Conservation (phyloP, 1,139 yeast species). For the Suhomyces wounanorum region DNA sequence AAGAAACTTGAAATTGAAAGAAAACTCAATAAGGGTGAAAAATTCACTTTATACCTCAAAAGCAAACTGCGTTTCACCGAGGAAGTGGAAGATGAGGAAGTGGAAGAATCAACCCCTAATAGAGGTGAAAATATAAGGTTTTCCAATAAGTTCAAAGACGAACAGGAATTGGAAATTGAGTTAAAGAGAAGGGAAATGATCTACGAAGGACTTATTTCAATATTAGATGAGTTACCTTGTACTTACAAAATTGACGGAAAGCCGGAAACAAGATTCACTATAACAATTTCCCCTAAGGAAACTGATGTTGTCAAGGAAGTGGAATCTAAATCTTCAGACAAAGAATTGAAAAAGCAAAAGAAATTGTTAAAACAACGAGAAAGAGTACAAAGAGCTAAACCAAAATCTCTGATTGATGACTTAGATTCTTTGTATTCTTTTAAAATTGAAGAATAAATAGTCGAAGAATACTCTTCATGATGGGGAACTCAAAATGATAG, state of each 20-base stretch:
- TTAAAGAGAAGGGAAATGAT: conserved; percentile 34
- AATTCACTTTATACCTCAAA: conserved; percentile 33
- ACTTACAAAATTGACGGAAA: conserved; percentile 34
- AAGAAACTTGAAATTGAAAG: conserved; percentile 38
- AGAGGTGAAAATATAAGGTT: conserved; percentile 10
- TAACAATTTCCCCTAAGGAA: conserved; percentile 19
- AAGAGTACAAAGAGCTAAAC: conserved; percentile 16
- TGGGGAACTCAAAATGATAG: neutral
- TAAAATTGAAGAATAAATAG: conserved; percentile 39
- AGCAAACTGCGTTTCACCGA: conserved; percentile 16
- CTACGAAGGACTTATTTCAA: conserved; percentile 25
- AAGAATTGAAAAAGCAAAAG: conserved; percentile 23
- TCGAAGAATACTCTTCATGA: neutral
- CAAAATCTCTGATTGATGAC: conserved; percentile 30
- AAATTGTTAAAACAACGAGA: conserved; percentile 18
- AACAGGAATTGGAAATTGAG: conserved; percentile 30
- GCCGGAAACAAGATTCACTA: conserved; percentile 22
- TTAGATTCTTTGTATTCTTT: conserved; percentile 46
- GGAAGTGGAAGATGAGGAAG: conserved; percentile 13
- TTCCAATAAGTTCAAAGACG: conserved; percentile 16
- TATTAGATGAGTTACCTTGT: conserved; percentile 35
- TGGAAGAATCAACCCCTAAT: conserved; percentile 6
- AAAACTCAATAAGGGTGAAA: conserved; percentile 36
- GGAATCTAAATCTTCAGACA: conserved; percentile 16
- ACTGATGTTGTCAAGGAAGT: conserved; percentile 5